These are phyloP conservation scores for Rugonectria rugulosa DNA, from an alignment of 2,329 filamentous ascomycete genomes.

Conservation along the genomic window DNA sequence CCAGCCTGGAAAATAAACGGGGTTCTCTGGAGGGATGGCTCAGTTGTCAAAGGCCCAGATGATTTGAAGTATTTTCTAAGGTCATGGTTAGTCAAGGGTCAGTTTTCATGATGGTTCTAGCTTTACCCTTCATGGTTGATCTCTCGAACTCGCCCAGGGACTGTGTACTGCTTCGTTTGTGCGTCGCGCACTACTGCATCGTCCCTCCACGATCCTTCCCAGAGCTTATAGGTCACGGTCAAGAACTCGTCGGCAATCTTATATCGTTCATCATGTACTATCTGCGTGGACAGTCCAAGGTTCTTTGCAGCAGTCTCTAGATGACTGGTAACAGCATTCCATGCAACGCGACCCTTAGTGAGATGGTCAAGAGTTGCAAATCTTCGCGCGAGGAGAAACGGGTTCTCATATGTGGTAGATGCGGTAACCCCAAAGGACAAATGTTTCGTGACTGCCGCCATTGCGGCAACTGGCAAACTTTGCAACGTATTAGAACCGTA, in stretches of 20 bases:
- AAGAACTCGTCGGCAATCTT: conserved; percentile 21
- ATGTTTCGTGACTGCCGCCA: conserved; percentile 52
- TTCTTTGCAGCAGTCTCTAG: conserved; percentile 71
- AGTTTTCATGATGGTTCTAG: too few relatives aligned
- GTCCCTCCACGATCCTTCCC: conserved; percentile 60
- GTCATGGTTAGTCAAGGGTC: neutral
- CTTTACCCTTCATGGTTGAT: conserved; percentile 43
- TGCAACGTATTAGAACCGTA: neutral
- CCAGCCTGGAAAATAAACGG: conserved; percentile 57
- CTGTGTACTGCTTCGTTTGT: conserved; percentile 40
- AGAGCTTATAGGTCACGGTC: conserved; percentile 50
- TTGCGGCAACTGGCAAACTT: conserved; percentile 42
- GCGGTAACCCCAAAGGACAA: conserved; percentile 23
- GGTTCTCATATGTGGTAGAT: conserved; percentile 64
- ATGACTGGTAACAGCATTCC: conserved; percentile 72
- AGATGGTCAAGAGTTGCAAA: conserved; percentile 71
- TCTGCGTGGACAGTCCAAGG: conserved; percentile 60
- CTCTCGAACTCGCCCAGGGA: conserved; percentile 44
- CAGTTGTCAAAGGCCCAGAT: conserved; percentile 50
- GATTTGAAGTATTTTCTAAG: conserved; percentile 33
- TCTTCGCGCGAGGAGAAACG: conserved; percentile 69
- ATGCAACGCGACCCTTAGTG: conserved; percentile 62
- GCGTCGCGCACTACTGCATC: conserved; percentile 42
- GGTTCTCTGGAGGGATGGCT: conserved; percentile 54
- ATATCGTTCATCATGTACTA: conserved; percentile 22